Percentiles rank a stretch among this genome's conserved stretches.
These are phyloP conservation scores for Brassica nigra DNA, from an alignment of 345 rosid genomes.

Conservation along the genomic window DNA sequence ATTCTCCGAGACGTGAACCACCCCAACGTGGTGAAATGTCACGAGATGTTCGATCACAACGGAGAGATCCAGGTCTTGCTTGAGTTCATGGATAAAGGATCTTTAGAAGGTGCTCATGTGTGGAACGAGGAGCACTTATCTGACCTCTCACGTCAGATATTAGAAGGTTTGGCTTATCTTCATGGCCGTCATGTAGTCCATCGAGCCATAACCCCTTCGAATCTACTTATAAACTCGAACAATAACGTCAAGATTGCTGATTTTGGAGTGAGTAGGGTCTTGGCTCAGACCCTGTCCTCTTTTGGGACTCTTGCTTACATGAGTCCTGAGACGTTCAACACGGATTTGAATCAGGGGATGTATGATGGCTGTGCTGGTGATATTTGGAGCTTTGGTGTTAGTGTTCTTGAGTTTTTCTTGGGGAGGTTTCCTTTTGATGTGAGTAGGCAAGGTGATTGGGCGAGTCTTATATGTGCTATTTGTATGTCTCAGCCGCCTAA, in stretches of 20 bases:
- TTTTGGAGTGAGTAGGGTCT: conserved; percentile 84
- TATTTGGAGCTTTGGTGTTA: conserved; percentile 93
- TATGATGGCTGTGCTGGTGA: conserved; percentile 85
- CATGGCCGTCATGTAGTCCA: conserved; percentile 82
- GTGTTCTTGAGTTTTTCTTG: conserved; percentile 78
- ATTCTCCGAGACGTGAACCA: conserved; percentile 84
- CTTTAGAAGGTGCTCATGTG: conserved; percentile 74
- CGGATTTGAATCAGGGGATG: conserved; percentile 81
- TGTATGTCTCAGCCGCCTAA: conserved; percentile 87
- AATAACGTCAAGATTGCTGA: conserved; percentile 87
- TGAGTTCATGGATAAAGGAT: conserved; percentile 86
- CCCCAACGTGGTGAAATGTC: conserved; percentile 82
- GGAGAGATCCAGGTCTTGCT: conserved; percentile 91
- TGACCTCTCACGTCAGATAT: conserved; percentile 70
- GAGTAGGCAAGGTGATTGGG: conserved; percentile 88
- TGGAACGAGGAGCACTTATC: conserved; percentile 50
- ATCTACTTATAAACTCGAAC: conserved; percentile 68
- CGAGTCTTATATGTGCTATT: conserved; percentile 88
- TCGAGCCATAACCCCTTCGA: conserved; percentile 91
- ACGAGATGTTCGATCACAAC: conserved; percentile 73
- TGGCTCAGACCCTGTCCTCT: conserved; percentile 92
- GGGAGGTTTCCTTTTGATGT: conserved; percentile 83
- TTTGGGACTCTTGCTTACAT: conserved; percentile 96
- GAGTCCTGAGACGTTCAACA: conserved; percentile 96
- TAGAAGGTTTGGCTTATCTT: conserved; percentile 79